Base-by-base conservation (phyloP, 2,329 filamentous ascomycete genomes). In the Plenodomus tracheiphilus region DNA sequence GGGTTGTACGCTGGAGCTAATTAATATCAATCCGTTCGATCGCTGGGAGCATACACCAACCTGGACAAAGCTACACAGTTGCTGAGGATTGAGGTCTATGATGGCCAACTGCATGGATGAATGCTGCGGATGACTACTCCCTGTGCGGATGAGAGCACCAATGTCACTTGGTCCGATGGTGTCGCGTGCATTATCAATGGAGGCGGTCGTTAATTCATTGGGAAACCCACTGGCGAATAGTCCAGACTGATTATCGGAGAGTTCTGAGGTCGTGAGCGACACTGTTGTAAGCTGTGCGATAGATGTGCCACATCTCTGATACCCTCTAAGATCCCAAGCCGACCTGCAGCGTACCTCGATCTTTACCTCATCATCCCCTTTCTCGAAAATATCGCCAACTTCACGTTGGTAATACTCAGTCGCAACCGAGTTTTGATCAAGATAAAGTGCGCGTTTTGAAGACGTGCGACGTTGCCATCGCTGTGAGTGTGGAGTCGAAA, bases 331-430 rank as follows among this genome's bases (percentile, higher is more conserved):
- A 32, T 32, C 28, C 6, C 28, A 32, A 32, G 28, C 28, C 2
- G 56, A 41, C 28, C 56, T 53, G 32, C 52, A 35, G 16, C 50
- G 46, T 1, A 59, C 53, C 36, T 59, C 53, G n/a, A 59, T 53
- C 25, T 34, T 46, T 2, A 46, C 47, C 15, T 36, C 25, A 1
- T 16, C 17, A 5, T 43, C 39, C 21, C 54, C 44, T 25, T 50
- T 52, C 38, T 56, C 53, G 32, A 59, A 59, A n/a, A 59, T 54
- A 2, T 34, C 17, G 10, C 46, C 48, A 2, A 48, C 39, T 10
- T 53, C 56, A 42, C 51, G 43, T 16, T 47, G 36, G 39, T 59
- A 59, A 28, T 56, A 56, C 20, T 59, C 56, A 30, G 56, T 48
- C 6, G 53, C 45, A 7, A 46, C 48, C 2, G 56, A 48, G 19